phyloP scores from a whole-genome alignment of 768 basidiomycete genomes.

The Xerocomellus amylosporus region DNA sequence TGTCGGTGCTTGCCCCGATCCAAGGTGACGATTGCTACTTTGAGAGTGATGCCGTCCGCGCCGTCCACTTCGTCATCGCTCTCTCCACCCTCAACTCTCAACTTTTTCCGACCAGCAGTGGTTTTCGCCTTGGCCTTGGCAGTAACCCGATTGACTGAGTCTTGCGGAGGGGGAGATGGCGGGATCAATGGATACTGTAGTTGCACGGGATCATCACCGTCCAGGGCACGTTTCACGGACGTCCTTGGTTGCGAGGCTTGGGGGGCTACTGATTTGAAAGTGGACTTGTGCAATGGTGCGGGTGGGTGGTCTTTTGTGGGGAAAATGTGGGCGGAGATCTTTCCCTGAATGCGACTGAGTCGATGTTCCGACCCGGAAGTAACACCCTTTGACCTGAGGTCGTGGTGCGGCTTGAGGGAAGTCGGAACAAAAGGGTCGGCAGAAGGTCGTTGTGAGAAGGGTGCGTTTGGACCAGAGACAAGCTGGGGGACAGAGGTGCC shows the following conservation, averaged over 20 bases:
- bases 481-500: neutral
- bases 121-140: conserved; percentile 41
- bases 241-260: conserved; percentile 19
- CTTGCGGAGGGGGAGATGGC: conserved; percentile 63
- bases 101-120: conserved; percentile 47
- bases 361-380: neutral
- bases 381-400: conserved; percentile 1
- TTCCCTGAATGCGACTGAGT: conserved; percentile 2
- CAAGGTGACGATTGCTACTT: conserved; percentile 18
- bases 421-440: neutral
- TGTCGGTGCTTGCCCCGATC: conserved; percentile 14
- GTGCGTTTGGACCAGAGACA: neutral
- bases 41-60: conserved; percentile 18
- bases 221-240: conserved; percentile 46
- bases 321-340: conserved; percentile 10
- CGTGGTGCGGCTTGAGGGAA: neutral
- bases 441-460: neutral
- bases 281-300: neutral
- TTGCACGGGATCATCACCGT: conserved; percentile 28
- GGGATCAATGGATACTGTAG: conserved; percentile 45
- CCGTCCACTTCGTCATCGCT: conserved; percentile 26
- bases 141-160: conserved; percentile 30
- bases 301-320: conserved; percentile 5
- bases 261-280: neutral
- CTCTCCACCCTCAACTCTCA: conserved; percentile 38